Percentiles rank a stretch among this genome's conserved stretches.
Evolutionary conservation across 495 filamentous ascomycete species (phyloP).

Genomic region (Barbatosphaeria neglecta): DNA sequence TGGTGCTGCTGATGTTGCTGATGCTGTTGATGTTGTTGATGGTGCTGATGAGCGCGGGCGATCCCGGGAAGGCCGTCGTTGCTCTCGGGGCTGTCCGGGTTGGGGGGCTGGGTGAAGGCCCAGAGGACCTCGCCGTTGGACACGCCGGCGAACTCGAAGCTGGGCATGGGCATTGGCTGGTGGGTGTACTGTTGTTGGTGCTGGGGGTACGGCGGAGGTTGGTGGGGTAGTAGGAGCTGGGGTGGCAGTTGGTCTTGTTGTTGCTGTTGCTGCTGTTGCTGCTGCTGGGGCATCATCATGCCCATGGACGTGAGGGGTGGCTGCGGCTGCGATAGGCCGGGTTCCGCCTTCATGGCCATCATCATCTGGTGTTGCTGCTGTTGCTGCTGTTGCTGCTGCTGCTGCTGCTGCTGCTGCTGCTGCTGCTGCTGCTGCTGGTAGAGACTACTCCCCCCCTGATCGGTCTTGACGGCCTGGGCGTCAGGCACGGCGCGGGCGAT

Average conservation of each 20-base stretch:
- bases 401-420: background rate
- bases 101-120: constrained; percentile 22
- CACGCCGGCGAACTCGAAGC: constrained; percentile 32
- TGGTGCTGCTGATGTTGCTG: too few species aligned
- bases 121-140: constrained; percentile 34
- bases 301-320: too few species aligned
- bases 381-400: constrained; percentile 2
- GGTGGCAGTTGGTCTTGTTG: constrained; percentile 5
- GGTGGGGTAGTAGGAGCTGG: background rate
- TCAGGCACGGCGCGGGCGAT: constrained; percentile 21
- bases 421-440: background rate
- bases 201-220: too few species aligned
- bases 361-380: constrained; percentile 4
- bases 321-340: too few species aligned
- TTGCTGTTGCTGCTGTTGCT: constrained; percentile 5
- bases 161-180: constrained; percentile 9
- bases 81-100: constrained; percentile 21
- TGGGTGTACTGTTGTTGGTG: too few species aligned
- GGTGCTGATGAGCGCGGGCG: background rate
- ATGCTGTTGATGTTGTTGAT: too few species aligned
- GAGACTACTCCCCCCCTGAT: background rate
- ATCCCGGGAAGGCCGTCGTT: constrained; percentile 18
- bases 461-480: constrained; percentile 19
- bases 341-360: background rate
- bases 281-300: background rate